Conservation (phyloP, 2,329 filamentous ascomycete species). For the Clonostachys byssicola region DNA sequence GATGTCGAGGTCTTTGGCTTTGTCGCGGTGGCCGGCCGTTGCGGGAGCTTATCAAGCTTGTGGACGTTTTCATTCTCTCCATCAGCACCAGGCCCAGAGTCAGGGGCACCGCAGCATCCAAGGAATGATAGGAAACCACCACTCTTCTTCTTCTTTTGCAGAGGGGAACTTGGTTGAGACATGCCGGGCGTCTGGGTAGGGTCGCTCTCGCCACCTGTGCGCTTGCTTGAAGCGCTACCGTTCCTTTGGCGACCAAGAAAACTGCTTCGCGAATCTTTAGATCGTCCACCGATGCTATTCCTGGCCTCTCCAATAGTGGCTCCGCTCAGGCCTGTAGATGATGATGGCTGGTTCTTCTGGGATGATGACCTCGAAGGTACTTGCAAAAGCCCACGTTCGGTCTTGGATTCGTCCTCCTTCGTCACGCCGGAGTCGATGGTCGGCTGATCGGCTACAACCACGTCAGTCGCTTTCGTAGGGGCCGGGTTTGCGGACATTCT, state of each 20-base stretch:
- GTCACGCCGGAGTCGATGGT: constrained; percentile 6
- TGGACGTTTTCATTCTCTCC: constrained; percentile 48
- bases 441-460: too few relatives aligned
- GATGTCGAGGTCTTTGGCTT: constrained; percentile 49
- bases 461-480: too few relatives aligned
- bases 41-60: constrained; percentile 53
- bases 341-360: constrained; percentile 53
- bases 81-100: constrained; percentile 50
- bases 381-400: constrained; percentile 47
- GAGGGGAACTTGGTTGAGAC: constrained; percentile 48
- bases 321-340: constrained; percentile 57
- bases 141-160: constrained; percentile 47
- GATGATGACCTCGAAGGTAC: constrained; percentile 61
- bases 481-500: too few relatives aligned
- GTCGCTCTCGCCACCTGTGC: constrained; percentile 49
- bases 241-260: constrained; percentile 60
- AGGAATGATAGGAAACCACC: constrained; percentile 57
- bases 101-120: constrained; percentile 63
- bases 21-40: constrained; percentile 44
- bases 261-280: constrained; percentile 63
- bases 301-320: constrained; percentile 53
- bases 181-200: constrained; percentile 42
- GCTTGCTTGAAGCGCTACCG: constrained; percentile 64
- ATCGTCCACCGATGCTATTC: constrained; percentile 60
- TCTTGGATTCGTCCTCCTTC: constrained; percentile 40